Evolutionary conservation across 2,329 filamentous ascomycete genomes (phyloP).

Genomic region (Microdochium nivale): DNA sequence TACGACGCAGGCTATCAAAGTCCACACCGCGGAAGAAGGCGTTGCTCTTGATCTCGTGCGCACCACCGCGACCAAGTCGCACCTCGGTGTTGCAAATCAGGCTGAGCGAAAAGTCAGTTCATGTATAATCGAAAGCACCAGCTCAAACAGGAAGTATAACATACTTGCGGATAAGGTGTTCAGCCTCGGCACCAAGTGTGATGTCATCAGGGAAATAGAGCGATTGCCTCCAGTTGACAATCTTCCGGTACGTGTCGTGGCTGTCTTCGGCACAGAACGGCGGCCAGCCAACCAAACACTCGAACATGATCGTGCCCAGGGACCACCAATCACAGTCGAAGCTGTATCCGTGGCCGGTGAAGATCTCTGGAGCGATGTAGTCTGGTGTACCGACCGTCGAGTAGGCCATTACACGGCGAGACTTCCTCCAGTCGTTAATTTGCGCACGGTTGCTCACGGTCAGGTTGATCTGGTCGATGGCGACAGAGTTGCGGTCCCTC

Average conservation of each 20-base stretch:
- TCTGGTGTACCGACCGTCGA: conserved; percentile 97
- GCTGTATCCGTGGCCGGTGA: conserved; percentile 91
- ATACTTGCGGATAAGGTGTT: conserved; percentile 86
- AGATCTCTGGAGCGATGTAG: conserved; percentile 98
- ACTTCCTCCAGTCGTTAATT: conserved; percentile 98
- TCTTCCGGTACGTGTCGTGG: conserved; percentile 97
- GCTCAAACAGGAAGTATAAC: conserved; percentile 19
- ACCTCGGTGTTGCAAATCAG: conserved; percentile 92
- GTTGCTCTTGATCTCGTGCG: conserved; percentile 87
- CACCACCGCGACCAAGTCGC: conserved; percentile 78
- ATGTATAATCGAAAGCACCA: conserved; percentile 4
- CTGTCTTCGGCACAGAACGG: conserved; percentile 98
- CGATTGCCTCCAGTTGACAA: conserved; percentile 95
- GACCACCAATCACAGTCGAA: conserved; percentile 99
- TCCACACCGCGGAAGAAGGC: conserved; percentile 95
- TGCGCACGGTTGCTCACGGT: conserved; percentile 96
- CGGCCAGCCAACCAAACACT: conserved; percentile 96
- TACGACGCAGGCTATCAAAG: conserved; percentile 85
- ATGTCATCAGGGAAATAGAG: conserved; percentile 96
- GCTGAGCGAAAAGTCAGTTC: conserved; percentile 34
- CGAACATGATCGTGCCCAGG: conserved; percentile 98
- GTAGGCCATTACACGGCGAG: conserved; percentile 90
- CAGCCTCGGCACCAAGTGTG: conserved; percentile 77
- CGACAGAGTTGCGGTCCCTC: conserved; percentile 84
- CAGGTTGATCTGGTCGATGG: conserved; percentile 94